phyloP scores from a whole-genome alignment of 176 grass and related monocot species.

The Avena sativa region DNA sequence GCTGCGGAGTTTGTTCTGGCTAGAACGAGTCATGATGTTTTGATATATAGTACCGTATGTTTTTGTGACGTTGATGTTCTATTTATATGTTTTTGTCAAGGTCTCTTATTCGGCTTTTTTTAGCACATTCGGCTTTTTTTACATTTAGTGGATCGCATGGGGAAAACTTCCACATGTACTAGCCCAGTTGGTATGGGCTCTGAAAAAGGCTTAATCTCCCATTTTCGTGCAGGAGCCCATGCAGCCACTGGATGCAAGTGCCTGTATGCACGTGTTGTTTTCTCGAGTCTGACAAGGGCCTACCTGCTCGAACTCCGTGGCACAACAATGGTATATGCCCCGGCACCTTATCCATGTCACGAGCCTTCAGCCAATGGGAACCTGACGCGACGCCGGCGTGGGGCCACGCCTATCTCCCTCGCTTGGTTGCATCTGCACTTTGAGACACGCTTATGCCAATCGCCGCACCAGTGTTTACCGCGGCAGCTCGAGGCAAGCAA shows the following conservation, averaged over 20 bases:
- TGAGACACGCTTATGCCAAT: not conserved
- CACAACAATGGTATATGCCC: constrained; percentile 48
- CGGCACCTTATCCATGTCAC: constrained; percentile 53
- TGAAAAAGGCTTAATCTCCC: not conserved
- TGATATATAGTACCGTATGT: no score
- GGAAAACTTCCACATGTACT: not conserved
- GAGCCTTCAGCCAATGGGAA: constrained; percentile 54
- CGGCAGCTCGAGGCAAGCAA: constrained; percentile 4
- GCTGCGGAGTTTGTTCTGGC: no score
- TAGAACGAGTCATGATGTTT: no score
- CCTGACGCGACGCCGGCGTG: constrained; percentile 16
- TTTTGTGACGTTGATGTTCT: no score
- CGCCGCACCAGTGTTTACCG: not conserved
- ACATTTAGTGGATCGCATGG: no score
- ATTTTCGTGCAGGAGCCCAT: no score
- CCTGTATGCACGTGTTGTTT: not conserved
- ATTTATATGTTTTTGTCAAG: no score
- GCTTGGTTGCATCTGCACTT: not conserved
- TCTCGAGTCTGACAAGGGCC: not conserved
- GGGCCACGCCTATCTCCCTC: constrained; percentile 52
- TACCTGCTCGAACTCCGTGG: not conserved
- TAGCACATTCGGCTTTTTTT: no score
- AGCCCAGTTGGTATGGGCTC: not conserved
- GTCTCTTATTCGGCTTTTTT: no score
- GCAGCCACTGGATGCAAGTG: not conserved